Conservation (phyloP, 306 rosid genomes). For the Malus orientalis region DNA sequence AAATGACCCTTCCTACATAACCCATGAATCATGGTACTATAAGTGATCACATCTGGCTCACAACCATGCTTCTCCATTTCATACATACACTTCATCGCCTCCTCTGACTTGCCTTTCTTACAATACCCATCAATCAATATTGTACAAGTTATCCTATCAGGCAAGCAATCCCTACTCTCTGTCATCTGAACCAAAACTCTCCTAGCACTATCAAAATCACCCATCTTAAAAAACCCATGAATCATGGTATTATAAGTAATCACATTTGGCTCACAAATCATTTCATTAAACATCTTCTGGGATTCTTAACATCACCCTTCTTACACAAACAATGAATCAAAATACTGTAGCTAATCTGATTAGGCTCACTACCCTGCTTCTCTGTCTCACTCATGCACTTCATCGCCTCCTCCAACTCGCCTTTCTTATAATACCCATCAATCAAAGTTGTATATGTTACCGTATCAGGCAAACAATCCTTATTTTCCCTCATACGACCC, state of each 20-base stretch:
- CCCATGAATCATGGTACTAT: constrained; percentile 41
- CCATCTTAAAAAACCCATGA: constrained; percentile 31
- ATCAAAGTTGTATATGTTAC: constrained; percentile 43
- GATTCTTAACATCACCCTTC: constrained; percentile 5
- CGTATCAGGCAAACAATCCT: constrained; percentile 34
- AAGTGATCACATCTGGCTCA: constrained; percentile 34
- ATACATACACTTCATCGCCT: constrained; percentile 28
- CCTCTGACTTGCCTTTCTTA: constrained; percentile 27
- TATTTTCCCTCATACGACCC: constrained; percentile 11
- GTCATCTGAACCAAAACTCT: constrained; percentile 14
- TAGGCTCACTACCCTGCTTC: constrained; percentile 26
- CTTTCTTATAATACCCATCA: constrained; percentile 41
- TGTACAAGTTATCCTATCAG: constrained; percentile 38
- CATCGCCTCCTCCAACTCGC: constrained; percentile 28
- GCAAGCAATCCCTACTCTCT: constrained; percentile 21
- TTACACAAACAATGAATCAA: constrained; percentile 37
- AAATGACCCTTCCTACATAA: constrained; percentile 29
- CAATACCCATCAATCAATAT: constrained; percentile 49
- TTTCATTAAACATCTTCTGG: constrained; percentile 43
- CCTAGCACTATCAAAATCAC: constrained; percentile 37
- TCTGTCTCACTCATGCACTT: constrained; percentile 30
- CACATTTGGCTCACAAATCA: constrained; percentile 35
- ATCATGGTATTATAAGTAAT: constrained; percentile 41
- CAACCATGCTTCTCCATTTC: constrained; percentile 36
- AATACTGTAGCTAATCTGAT: constrained; percentile 38